Base-by-base conservation (phyloP, 352 stramenopile genomes). In the Phytopythium boreale region DNA sequence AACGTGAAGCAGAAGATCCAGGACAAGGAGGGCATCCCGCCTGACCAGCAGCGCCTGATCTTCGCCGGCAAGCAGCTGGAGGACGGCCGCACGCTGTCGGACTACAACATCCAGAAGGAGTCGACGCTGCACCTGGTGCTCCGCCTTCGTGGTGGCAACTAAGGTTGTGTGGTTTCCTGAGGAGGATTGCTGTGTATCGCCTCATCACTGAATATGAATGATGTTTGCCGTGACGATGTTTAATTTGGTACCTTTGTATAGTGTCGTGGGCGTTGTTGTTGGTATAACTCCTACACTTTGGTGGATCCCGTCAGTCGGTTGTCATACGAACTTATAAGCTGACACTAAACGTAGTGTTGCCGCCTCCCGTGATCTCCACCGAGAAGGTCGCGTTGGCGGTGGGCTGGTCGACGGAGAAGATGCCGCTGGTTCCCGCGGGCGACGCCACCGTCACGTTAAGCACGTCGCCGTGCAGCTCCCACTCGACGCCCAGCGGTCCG, bases 21-120 rank as follows among this genome's bases (percentile, higher is more conserved):
- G 61, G 90, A 97, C 72, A 98, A 90, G 75, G 90, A 97, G 75
- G 55, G 55, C 55, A 98, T 98, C 53, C 96, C 93, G 52, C 80
- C 90, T 29, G 96, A 98, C 67, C 93, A 98, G 80, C 95, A 98
- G 75, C 82, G 95, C 53, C 80, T 98, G 57, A 99, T 99, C 69
- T 98, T 98, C 71, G 92, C 85, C 37, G 93, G 95, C 56, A 97
- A 98, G 76, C 92, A 98, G 80, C 79, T 98, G 20, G 89, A 97
- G 67, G 91, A 96, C 66, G 80, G 80, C 34, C 96, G 96, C 68
- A 96, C 92, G n/a, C 76, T 98, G 26, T 83, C 82, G 55, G 64
- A 59, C 79, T 98, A 97, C 80, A 89, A 97, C 71, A 93, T 98
- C 63, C 89, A 98, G 74, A 97, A 98, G 80, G 92, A 98, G 72